A percentile compares a stretch with the other conserved stretches of the same genome.
phyloP scores from a whole-genome alignment of 2,329 filamentous ascomycete genomes.

The Aspergillus carbonarius region DNA sequence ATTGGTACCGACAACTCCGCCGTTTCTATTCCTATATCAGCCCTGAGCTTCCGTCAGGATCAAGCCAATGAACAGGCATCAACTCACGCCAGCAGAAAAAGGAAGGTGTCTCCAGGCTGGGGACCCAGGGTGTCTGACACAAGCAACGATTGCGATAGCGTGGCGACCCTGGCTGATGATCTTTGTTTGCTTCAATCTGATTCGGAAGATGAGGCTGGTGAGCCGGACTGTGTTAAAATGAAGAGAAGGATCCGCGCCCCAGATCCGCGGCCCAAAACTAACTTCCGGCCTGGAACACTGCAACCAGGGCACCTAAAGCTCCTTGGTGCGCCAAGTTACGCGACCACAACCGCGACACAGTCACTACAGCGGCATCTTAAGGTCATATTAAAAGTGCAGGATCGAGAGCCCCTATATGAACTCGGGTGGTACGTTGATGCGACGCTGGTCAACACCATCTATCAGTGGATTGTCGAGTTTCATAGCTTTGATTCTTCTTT shows the following conservation, averaged over 20 bases:
- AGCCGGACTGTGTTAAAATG: no score
- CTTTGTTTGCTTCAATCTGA: constrained; percentile 41
- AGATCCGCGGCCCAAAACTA: constrained; percentile 40
- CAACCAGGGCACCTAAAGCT: constrained; percentile 62
- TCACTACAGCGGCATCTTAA: constrained; percentile 65
- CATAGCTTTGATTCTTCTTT: constrained; percentile 73
- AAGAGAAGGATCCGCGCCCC: no score
- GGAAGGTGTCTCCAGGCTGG: background rate
- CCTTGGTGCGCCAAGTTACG: constrained; percentile 66
- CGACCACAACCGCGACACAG: constrained; percentile 60
- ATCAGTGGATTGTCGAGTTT: constrained; percentile 88
- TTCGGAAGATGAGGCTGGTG: constrained; percentile 20
- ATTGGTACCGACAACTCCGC: constrained; percentile 36
- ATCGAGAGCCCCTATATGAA: constrained; percentile 58
- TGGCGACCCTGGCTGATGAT: constrained; percentile 53
- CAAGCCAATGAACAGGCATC: constrained; percentile 21
- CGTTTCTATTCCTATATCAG: constrained; percentile 55
- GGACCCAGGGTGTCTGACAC: background rate
- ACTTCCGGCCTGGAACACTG: constrained; percentile 68
- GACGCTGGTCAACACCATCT: constrained; percentile 67
- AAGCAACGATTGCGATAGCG: constrained; percentile 47
- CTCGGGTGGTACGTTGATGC: constrained; percentile 82
- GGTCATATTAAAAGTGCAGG: constrained; percentile 64
- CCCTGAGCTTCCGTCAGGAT: constrained; percentile 45
- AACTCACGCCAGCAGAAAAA: background rate